Evolutionary conservation across 768 basidiomycete genomes (phyloP), one percentile per base, ranked within the genome.

Genomic region (Boletus rufocinnamomeus): DNA sequence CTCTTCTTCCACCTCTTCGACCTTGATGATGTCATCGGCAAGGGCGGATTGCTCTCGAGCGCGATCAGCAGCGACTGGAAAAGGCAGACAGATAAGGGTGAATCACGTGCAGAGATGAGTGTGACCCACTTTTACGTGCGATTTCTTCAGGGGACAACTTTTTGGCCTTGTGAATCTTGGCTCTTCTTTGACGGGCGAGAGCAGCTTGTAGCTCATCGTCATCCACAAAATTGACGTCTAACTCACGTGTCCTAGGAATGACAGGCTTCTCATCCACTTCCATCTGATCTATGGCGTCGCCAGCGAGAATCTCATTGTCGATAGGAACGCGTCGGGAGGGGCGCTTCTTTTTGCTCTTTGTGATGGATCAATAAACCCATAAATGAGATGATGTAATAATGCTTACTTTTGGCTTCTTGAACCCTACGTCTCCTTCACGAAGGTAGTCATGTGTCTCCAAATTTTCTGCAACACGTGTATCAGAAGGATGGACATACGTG

Each of bases 131-230:
- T 76, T 82, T 86, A 57, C 79, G 78, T 2, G 91, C 93, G 25
- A 95, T 76, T 64, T 96, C 87, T 67, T 97, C 94, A 0, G 93
- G 88, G 4, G 87, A 82, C 16, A 88, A 54, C 66, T 90, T 93
- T 69, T 91, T 88, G 23, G 80, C 64, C 70, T 90, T 93, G 68
- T 83, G 85, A 5, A 93, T 78, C 65, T 91, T 92, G 50, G 89
- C 88, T 66, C 89, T 84, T 57, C 97, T 82, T 58, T 92, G 86
- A 11, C 92, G 85, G 37, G 96, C 88, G 58, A 98, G 80, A 28
- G 91, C 93, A 43, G 91, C 91, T 79, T 98, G 95, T 44, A 99
- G 83, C 68, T 99, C 97, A 73, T 99, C 97, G 73, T 99, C 97
- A 75, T 98, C 97, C 62, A 98, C 89, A 74, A 97, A 93, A 75